Percentiles rank a stretch among this genome's conserved stretches.
Evolutionary conservation across 169 alveolate species (phyloP).

Genomic region (Plasmodium billcollinsi): DNA sequence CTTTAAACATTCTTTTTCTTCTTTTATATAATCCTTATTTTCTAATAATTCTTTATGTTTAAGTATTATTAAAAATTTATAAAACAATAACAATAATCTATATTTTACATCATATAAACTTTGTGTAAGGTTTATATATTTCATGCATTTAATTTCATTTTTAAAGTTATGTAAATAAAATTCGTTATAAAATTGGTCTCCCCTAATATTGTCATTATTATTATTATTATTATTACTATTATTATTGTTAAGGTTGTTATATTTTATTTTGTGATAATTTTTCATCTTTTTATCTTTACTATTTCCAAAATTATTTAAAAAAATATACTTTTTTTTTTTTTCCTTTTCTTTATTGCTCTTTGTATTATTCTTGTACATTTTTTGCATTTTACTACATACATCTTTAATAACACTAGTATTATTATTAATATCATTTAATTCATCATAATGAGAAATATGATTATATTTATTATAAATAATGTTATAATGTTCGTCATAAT

Average conservation of each 20-base stretch:
- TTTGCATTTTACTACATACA: no score
- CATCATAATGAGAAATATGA: no score
- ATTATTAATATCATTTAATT: no score
- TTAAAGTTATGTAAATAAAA: constrained; percentile 33
- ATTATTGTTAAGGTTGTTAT: constrained; percentile 7
- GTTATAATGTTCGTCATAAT: no score
- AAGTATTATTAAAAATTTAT: constrained; percentile 36
- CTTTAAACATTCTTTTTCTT: constrained; percentile 20
- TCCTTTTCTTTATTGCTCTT: neutral
- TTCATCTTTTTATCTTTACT: constrained; percentile 10
- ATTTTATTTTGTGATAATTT: constrained; percentile 19
- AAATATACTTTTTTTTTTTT: neutral
- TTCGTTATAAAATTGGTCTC: no score
- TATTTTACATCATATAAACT: constrained; percentile 59
- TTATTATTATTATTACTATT: neutral
- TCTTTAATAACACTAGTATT: no score
- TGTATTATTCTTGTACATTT: neutral
- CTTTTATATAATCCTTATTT: constrained; percentile 11
- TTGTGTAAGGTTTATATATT: constrained; percentile 50
- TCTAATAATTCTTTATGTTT: constrained; percentile 38
- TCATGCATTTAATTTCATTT: constrained; percentile 66
- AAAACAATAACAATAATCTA: constrained; percentile 24
- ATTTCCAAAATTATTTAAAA: neutral
- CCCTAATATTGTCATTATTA: neutral
- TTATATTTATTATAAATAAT: no score